Evolutionary conservation across 176 grass and related monocot genomes (phyloP), one percentile per base, ranked within the genome.

Genomic region (Tuctoria greenei): DNA sequence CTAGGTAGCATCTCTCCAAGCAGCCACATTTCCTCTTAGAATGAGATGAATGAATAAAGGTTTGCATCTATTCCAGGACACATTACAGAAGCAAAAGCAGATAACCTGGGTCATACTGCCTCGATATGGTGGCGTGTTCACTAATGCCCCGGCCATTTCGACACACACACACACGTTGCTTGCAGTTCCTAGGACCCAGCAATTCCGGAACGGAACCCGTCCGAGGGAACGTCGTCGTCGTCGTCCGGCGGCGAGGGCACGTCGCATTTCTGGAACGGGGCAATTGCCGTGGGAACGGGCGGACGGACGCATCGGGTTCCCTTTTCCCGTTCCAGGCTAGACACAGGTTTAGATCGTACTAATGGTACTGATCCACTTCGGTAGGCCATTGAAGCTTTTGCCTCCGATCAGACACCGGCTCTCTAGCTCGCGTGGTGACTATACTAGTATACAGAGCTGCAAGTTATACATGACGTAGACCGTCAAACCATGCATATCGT

Each of bases 171-270:
- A 21, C 51, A 6, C 79, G 36, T 68, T 78, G 79, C 67, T 78
- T 78, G 78, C 79, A 8, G 68, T 25, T 74, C 80, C 80, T 83
- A 68, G 52, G 74, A 83, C 52, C 13, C 35, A 50, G 67, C 74
- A 61, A 73, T 67, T 73, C 67, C 4, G 74, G 85, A 78, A 72
- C 31, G 45, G 72, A 28, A 59, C 55, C 23, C 55, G 55, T 58
- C 55, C 51, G 51, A 10, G 51, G 3, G 20, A 21, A 20, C 16
- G 18, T 35, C 73, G 79, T 77, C 67, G 8, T 43, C 73, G 4
- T 66, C 59, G 16, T 78, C 61, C 49, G 85, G 74, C 65, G 73
- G 85, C 67, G 67, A 54, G 67, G 24, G 50, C 52, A 43, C 74
- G 7, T 82, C 85, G 51, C 23, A 2, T 25, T 73, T 41, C 85